These are phyloP conservation scores for Hymenoscyphus repandus DNA, from an alignment of 2,329 filamentous ascomycete genomes.

Conservation along the genomic window DNA sequence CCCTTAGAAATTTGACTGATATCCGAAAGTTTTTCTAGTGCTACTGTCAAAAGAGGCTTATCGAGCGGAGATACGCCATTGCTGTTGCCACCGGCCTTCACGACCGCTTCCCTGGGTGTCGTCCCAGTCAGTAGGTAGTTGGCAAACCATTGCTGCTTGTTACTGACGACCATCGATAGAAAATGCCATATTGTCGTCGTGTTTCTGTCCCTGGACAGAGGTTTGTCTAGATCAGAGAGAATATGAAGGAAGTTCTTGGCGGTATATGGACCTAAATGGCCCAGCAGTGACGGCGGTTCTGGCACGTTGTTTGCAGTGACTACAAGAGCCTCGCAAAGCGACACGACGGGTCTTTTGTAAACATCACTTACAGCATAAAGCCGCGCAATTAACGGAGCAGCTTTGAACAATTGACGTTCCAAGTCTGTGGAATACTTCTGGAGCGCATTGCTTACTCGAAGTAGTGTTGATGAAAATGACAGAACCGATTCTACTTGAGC, in stretches of 20 bases:
- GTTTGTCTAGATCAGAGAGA: constrained; percentile 70
- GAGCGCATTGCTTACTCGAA: constrained; percentile 64
- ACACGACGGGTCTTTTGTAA: constrained; percentile 61
- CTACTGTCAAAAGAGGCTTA: constrained; percentile 68
- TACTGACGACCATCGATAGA: constrained; percentile 78
- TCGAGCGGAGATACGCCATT: constrained; percentile 40
- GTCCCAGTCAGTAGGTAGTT: constrained; percentile 87
- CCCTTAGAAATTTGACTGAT: constrained; percentile 60
- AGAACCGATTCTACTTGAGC: constrained; percentile 61
- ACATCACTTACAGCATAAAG: constrained; percentile 65
- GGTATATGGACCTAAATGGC: constrained; percentile 76
- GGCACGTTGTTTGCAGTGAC: constrained; percentile 57
- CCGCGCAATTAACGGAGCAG: constrained; percentile 69
- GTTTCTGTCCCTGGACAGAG: constrained; percentile 60
- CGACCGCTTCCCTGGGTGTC: constrained; percentile 71
- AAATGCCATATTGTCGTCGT: constrained; percentile 76
- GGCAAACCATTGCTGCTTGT: constrained; percentile 92
- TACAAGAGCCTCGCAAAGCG: constrained; percentile 69
- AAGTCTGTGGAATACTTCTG: constrained; percentile 60
- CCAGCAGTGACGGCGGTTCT: constrained; percentile 93
- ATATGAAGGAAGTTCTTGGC: constrained; percentile 80
- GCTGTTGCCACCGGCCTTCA: constrained; percentile 38
- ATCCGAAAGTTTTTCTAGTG: constrained; percentile 63
- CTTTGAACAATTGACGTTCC: constrained; percentile 76
- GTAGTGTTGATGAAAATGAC: constrained; percentile 60